phyloP scores from a whole-genome alignment of 305 asterid genomes.

The Plantago lanceolata region DNA sequence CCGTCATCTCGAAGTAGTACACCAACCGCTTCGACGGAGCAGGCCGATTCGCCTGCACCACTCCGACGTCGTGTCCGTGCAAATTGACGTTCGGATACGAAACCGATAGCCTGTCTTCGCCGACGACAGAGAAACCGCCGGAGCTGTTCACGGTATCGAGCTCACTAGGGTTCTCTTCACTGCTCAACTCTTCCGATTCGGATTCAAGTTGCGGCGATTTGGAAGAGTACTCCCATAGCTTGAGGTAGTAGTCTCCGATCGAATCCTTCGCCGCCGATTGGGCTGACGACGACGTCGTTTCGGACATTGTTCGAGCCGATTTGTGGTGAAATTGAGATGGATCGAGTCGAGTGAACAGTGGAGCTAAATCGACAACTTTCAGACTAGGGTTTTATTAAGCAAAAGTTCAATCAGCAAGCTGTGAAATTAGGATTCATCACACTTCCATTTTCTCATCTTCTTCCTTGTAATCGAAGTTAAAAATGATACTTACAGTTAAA shows the following conservation, averaged over 20 bases:
- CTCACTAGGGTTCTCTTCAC: constrained; percentile 64
- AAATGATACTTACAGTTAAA: not conserved
- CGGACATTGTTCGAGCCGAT: constrained; percentile 32
- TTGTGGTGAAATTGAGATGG: not conserved
- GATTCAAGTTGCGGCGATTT: constrained; percentile 39
- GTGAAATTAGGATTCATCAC: not conserved
- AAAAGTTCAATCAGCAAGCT: not conserved
- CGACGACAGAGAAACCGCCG: constrained; percentile 71
- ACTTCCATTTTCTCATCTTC: not conserved
- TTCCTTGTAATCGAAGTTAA: not conserved
- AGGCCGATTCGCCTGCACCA: constrained; percentile 74
- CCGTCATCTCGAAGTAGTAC: constrained; percentile 83
- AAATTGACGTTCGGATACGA: constrained; percentile 48
- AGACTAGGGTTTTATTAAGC: not conserved
- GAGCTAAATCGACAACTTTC: not conserved
- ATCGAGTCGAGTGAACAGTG: not conserved
- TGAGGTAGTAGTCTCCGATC: constrained; percentile 45
- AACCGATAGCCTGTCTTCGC: constrained; percentile 80
- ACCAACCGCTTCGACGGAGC: constrained; percentile 72
- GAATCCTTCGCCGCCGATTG: constrained; percentile 35
- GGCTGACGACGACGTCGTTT: constrained; percentile 36
- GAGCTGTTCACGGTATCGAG: constrained; percentile 75
- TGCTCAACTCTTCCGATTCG: constrained; percentile 33
- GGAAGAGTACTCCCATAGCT: constrained; percentile 40
- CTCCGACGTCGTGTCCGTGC: constrained; percentile 92